Percentiles rank a stretch among this genome's conserved stretches.
These are phyloP conservation scores for Fraxinus floribunda DNA, from an alignment of 305 asterid species.

Conservation along the genomic window DNA sequence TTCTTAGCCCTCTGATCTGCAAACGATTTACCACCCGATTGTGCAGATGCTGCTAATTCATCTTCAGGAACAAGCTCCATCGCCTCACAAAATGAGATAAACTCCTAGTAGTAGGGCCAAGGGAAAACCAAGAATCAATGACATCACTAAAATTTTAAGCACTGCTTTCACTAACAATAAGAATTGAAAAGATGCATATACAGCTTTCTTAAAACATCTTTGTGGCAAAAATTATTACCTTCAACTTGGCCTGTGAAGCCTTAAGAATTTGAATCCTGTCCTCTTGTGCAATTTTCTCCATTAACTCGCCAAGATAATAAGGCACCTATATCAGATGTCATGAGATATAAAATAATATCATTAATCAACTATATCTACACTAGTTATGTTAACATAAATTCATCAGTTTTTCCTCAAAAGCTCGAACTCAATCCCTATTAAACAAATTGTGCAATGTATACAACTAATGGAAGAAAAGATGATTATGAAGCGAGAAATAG, in stretches of 20 bases:
- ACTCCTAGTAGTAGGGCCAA: conserved; percentile 52
- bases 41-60: conserved; percentile 55
- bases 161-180: neutral
- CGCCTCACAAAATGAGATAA: conserved; percentile 77
- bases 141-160: conserved; percentile 10
- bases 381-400: neutral
- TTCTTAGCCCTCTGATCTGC: conserved; percentile 83
- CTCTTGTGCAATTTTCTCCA: conserved; percentile 59
- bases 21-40: conserved; percentile 38
- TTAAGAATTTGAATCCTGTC: conserved; percentile 72
- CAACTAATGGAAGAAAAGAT: neutral
- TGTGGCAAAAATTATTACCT: conserved; percentile 44
- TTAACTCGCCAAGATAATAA: conserved; percentile 76
- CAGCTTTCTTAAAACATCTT: neutral
- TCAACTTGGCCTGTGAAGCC: conserved; percentile 71
- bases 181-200: neutral
- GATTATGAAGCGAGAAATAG: neutral
- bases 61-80: conserved; percentile 94
- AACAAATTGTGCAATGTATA: neutral
- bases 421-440: neutral
- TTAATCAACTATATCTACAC: neutral
- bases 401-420: neutral
- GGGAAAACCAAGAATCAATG: conserved; percentile 19
- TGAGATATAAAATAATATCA: neutral
- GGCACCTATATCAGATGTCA: conserved; percentile 59